Evolutionary conservation across 805 yeast genomes (phyloP).

Genomic region (Myxozyma melibiosi): DNA sequence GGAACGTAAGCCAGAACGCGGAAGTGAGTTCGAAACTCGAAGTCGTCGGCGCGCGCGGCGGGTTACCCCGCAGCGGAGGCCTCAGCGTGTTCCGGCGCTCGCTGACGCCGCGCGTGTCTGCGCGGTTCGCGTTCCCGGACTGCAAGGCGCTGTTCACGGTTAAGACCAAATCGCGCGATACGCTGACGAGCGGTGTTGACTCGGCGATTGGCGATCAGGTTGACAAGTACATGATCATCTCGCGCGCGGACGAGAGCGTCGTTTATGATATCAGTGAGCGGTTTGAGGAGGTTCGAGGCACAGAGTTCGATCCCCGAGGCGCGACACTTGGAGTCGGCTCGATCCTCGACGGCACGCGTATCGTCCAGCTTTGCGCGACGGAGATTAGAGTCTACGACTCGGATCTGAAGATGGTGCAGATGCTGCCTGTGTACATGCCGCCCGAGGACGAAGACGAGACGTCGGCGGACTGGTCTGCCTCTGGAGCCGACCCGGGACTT

Average conservation of each 20-base stretch:
- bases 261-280: slow-evolving; percentile 41
- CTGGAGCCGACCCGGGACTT: slow-evolving; percentile 15
- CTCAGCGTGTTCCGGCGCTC: slow-evolving; percentile 67
- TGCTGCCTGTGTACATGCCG: slow-evolving; percentile 27
- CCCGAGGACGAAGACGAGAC: slow-evolving; percentile 8
- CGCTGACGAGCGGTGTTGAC: slow-evolving; percentile 9
- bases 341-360: slow-evolving; percentile 55
- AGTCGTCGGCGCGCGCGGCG: slow-evolving; percentile 70
- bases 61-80: slow-evolving; percentile 51
- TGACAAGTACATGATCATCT: slow-evolving; percentile 34
- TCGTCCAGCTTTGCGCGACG: slow-evolving; percentile 73
- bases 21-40: slow-evolving; percentile 42
- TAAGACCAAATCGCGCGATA: slow-evolving; percentile 34
- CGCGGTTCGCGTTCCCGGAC: slow-evolving; percentile 70
- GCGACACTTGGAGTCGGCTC: slow-evolving; percentile 69
- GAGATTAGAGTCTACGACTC: slow-evolving; percentile 65
- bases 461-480: not conserved
- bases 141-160: slow-evolving; percentile 78
- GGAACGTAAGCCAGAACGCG: not conserved
- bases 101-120: slow-evolving; percentile 65
- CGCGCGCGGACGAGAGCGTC: slow-evolving; percentile 46
- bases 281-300: slow-evolving; percentile 61
- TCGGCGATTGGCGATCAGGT: slow-evolving; percentile 17
- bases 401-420: slow-evolving; percentile 54
- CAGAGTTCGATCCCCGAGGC: slow-evolving; percentile 64